Evolutionary conservation across 2,329 filamentous ascomycete genomes (phyloP).

Genomic region (Ophiostoma populinum): DNA sequence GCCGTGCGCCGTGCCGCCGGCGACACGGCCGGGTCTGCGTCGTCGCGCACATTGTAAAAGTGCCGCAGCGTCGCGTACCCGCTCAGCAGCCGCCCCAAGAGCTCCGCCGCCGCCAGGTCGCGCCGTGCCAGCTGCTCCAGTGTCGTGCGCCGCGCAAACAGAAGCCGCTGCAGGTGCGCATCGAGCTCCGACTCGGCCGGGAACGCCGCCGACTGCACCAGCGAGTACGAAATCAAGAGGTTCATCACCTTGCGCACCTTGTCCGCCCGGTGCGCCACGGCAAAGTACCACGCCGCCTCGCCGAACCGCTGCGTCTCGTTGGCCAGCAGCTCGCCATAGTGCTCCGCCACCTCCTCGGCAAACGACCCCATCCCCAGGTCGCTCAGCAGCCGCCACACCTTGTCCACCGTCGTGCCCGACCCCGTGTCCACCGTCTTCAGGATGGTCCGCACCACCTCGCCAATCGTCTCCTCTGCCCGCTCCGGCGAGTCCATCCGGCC

Average conservation of each 20-base stretch:
- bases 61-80: slow-evolving; percentile 82
- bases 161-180: slow-evolving; percentile 47
- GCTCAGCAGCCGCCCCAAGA: slow-evolving; percentile 72
- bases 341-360: slow-evolving; percentile 69
- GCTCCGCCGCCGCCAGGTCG: slow-evolving; percentile 65
- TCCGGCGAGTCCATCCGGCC: slow-evolving; percentile 61
- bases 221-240: slow-evolving; percentile 69
- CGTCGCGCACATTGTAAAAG: slow-evolving; percentile 78
- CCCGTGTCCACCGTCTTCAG: slow-evolving; percentile 46
- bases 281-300: slow-evolving; percentile 78
- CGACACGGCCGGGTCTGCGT: slow-evolving; percentile 20
- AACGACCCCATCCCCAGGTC: slow-evolving; percentile 63
- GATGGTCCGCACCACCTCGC: slow-evolving; percentile 49
- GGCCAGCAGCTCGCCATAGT: slow-evolving; percentile 65
- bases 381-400: slow-evolving; percentile 61
- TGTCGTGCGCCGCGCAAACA: slow-evolving; percentile 54
- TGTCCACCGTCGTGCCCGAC: slow-evolving; percentile 58
- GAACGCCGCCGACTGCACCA: slow-evolving; percentile 70
- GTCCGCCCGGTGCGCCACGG: slow-evolving; percentile 58
- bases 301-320: slow-evolving; percentile 63
- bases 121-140: slow-evolving; percentile 54
- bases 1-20: slow-evolving; percentile 49
- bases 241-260: slow-evolving; percentile 79
- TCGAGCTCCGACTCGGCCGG: slow-evolving; percentile 59
- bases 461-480: slow-evolving; percentile 56